Percentiles rank a stretch among this genome's conserved stretches.
These are phyloP conservation scores for Fusarium virguliforme DNA, from an alignment of 2,329 filamentous ascomycete species.

Conservation along the genomic window DNA sequence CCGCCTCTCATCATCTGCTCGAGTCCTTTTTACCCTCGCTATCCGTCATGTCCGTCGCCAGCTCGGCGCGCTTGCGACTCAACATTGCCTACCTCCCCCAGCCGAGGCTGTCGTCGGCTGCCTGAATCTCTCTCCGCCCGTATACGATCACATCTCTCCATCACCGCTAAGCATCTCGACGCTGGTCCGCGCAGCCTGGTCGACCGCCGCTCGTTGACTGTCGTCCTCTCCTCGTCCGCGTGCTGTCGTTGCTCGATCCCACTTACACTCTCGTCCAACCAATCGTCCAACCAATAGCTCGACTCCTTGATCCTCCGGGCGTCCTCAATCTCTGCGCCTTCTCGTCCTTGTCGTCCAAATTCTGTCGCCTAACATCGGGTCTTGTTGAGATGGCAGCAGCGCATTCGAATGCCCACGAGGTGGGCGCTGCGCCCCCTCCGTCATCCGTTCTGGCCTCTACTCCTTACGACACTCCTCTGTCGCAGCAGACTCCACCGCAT, in stretches of 20 bases:
- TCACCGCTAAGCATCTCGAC: conserved; percentile 25
- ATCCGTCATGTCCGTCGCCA: conserved; percentile 51
- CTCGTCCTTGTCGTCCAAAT: conserved; percentile 12
- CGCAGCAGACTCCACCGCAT: conserved; percentile 51
- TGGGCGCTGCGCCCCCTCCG: conserved; percentile 41
- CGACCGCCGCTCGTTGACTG: conserved; percentile 29
- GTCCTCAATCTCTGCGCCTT: conserved; percentile 20
- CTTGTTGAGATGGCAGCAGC: conserved; percentile 46
- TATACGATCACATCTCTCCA: conserved; percentile 31
- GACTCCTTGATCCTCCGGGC: conserved; percentile 18
- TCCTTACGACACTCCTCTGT: conserved; percentile 48
- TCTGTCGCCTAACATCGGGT: conserved; percentile 26
- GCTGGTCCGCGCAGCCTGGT: conserved; percentile 25
- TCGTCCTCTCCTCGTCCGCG: conserved; percentile 20
- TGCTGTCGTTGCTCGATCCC: conserved; percentile 24
- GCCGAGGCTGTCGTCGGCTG: conserved; percentile 44
- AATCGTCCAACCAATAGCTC: conserved; percentile 16
- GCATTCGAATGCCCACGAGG: conserved; percentile 47
- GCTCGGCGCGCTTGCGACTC: conserved; percentile 48
- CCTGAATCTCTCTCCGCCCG: conserved; percentile 31
- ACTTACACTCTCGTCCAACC: conserved; percentile 21
- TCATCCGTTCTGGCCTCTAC: conserved; percentile 40
- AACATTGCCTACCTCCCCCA: conserved; percentile 41
- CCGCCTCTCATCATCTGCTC: conserved; percentile 29
- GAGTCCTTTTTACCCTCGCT: conserved; percentile 24